Percentiles rank a stretch among this genome's conserved stretches.
phyloP scores from a whole-genome alignment of 768 basidiomycete genomes.

The Phlebiopsis gigantea region DNA sequence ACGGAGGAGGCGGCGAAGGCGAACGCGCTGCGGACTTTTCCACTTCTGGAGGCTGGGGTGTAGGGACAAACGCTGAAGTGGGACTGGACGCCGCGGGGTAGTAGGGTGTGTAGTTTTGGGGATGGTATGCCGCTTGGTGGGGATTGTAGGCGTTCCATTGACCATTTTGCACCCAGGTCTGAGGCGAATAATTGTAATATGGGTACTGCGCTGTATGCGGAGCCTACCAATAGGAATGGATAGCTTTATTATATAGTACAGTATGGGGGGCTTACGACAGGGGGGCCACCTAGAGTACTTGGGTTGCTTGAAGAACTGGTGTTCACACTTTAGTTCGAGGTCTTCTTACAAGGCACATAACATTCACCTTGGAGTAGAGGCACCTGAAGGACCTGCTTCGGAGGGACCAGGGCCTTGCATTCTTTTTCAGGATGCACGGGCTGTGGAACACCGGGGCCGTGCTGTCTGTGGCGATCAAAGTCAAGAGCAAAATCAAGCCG shows the following conservation, averaged over 20 bases:
- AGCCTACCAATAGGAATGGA: neutral
- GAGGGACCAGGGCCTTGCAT: slow-evolving; percentile 36
- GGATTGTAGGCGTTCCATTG: slow-evolving; percentile 12
- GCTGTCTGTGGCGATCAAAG: neutral
- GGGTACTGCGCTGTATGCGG: slow-evolving; percentile 5
- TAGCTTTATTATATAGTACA: neutral
- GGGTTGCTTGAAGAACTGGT: neutral
- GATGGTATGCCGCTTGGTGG: neutral
- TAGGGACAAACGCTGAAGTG: neutral
- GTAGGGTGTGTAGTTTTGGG: neutral
- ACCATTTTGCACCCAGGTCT: slow-evolving; percentile 15
- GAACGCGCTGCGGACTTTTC: slow-evolving; percentile 22
- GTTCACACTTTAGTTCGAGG: neutral
- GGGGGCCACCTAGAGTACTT: neutral
- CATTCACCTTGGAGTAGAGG: neutral
- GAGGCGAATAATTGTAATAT: slow-evolving; percentile 21
- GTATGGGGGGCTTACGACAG: neutral
- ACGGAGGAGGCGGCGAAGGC: slow-evolving; percentile 32
- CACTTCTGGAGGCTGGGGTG: neutral
- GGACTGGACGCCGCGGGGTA: neutral
- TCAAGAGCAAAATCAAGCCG: neutral
- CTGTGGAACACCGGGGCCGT: neutral
- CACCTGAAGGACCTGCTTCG: slow-evolving; percentile 35
- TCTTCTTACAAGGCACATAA: too few species aligned
- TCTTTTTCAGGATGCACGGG: slow-evolving; percentile 25